Percentiles rank a stretch among this genome's conserved stretches.
Conservation (phyloP, 805 yeast species). For the Candida ficus region DNA sequence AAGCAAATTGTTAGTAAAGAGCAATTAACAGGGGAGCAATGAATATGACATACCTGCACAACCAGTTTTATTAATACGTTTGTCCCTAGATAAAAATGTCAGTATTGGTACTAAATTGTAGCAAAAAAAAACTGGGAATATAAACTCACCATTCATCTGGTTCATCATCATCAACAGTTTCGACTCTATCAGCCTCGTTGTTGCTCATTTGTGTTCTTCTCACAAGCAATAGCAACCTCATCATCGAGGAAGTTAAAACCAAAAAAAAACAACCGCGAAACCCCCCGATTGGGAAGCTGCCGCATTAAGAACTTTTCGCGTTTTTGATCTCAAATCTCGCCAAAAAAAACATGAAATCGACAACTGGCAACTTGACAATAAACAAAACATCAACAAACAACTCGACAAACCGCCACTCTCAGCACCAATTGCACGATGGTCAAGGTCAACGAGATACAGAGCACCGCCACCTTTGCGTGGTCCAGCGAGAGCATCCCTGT, state of each 20-base stretch:
- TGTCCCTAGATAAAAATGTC: constrained; percentile 43
- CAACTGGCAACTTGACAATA: constrained; percentile 1
- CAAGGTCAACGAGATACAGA: constrained; percentile 73
- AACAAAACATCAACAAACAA: constrained; percentile 1
- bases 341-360: constrained; percentile 3
- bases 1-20: background rate
- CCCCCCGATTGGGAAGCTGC: background rate
- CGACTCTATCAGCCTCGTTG: background rate
- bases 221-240: too few species aligned
- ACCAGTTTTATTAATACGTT: constrained; percentile 68
- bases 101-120: background rate
- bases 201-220: background rate
- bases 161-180: constrained; percentile 43
- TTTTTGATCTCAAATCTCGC: background rate
- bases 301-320: constrained; percentile 1
- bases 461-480: constrained; percentile 97
- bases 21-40: too few species aligned
- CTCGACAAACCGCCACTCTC: background rate
- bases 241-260: background rate
- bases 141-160: constrained; percentile 63
- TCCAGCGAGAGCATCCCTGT: constrained; percentile 69
- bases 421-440: constrained; percentile 40
- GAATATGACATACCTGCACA: constrained; percentile 46
- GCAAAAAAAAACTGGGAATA: background rate
- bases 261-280: background rate